Conservation (phyloP, 2,329 filamentous ascomycete species). For the Fusarium graminum region DNA sequence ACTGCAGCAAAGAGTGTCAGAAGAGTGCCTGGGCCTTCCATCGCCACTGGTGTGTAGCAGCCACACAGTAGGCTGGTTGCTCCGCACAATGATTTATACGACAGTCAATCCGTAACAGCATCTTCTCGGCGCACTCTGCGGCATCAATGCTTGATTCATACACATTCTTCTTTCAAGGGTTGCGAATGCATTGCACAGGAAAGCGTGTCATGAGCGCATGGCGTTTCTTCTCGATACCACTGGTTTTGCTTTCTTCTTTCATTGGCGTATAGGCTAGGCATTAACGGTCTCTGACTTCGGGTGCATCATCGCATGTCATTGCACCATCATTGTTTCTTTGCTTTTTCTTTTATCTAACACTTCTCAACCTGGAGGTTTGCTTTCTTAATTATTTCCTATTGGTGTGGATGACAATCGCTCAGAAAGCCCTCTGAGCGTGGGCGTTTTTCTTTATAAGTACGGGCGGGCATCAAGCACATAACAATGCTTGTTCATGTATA, state of each 20-base stretch:
- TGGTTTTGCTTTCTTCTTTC: conserved; percentile 50
- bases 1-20: conserved; percentile 99
- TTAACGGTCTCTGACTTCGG: conserved; percentile 44
- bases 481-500: conserved; percentile 42
- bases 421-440: conserved; percentile 5
- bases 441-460: conserved; percentile 10
- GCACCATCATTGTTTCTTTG: conserved; percentile 36
- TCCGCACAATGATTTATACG: conserved; percentile 32
- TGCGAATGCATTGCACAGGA: conserved; percentile 58
- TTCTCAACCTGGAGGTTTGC: conserved; percentile 32
- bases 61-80: conserved; percentile 61
- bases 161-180: conserved; percentile 49
- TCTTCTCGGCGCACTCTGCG: conserved; percentile 46
- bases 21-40: conserved; percentile 99
- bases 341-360: conserved; percentile 29
- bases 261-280: conserved; percentile 48
- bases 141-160: conserved; percentile 51
- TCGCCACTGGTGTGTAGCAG: conserved; percentile 94
- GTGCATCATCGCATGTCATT: conserved; percentile 44
- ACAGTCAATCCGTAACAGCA: conserved; percentile 43
- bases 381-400: conserved; percentile 45
- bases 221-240: conserved; percentile 62
- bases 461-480: conserved; percentile 40
- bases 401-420: conserved; percentile 20
- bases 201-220: conserved; percentile 57